Evolutionary conservation across 1,139 yeast species (phyloP), one percentile per base, ranked within the genome.

Genomic region (Debaryomycetaceae sp.): DNA sequence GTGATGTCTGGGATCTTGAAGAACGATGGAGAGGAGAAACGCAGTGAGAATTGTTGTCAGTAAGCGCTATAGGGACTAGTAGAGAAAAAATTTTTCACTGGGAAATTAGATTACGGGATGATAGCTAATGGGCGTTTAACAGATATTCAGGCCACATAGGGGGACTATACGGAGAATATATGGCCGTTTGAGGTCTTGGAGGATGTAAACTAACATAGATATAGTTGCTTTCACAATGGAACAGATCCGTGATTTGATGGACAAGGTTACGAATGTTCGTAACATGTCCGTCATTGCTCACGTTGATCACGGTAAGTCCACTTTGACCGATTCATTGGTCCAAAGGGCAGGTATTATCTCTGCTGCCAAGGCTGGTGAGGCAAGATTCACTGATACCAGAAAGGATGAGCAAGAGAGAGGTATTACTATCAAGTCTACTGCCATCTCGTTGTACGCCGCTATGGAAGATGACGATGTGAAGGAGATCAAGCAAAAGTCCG

Each of bases 211-310:
- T 40, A 40, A 40, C 42, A 40, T 24, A 6, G 3, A 20, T 52
- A 6, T 64, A 80, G 87, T 82, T 76, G 83, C 84, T 72, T 81
- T 81, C 80, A 81, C 86, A 71, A 81, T 81, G 74, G 87, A 86
- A 78, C 97, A 91, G 81, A 91, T 91, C 87, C 95, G 98, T 82
- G 91, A 79, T 68, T 85, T 91, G 79, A 91, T 91, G 98, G 98
- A 93, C 95, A 87, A 85, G 80, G 97, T 90, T 82, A 86, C 97
- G 78, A 91, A 93, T 74, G 97, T 93, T 72, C 97, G 99, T 84
- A 93, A 93, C 95, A 93, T 93, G 96, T 93, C 98, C 78, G 99
- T 93, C 78, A 93, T 93, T 85, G 99, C 99, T 72, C 99, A 93
- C 87, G 98, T 93, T 87, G 99, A 93, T 85, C 99, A 93, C 85